Base-by-base conservation (phyloP, 768 basidiomycete genomes). In the Tephrocybe sp. region DNA sequence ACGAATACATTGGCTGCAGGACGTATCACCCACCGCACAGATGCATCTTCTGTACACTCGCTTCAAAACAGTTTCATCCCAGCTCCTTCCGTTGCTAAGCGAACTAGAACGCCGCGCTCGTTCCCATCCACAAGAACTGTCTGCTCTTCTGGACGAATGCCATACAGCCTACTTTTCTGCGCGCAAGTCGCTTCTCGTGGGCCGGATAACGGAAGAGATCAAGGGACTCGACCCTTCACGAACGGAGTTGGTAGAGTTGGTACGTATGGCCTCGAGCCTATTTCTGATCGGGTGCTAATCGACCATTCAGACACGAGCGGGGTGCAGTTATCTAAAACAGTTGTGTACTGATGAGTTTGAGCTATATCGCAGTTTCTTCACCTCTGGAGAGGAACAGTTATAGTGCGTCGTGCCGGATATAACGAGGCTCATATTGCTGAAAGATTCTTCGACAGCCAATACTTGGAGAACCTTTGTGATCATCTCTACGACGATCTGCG, bases 401-500 rank as follows among this genome's bases (percentile, higher is more conserved):
- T 78, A 79, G 78, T 80, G 53, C 38, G 74, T 65, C 2, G 19
- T 16, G 34, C 32, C 34, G n/a, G n/a, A n/a, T n/a, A n/a, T n/a
- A n/a, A n/a, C n/a, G n/a, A n/a, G n/a, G n/a, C 40, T 18, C 5
- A n/a, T 35, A 44, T 24, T 15, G 27, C 18, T 3, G 4, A 34
- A 47, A 46, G 51, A 6, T 47, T 12, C 24, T n/a, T 18, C 9
- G 24, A 13, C 24, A 98, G 94, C 61, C 78, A 83, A 52, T 98
- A 92, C 69, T 78, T 99, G 19, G 94, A 97, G 70, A 86, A 79
- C 2, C 77, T 98, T 0, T 98, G 94, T 57, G 96, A 98, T 68
- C 81, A 92, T 58, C 82, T 99, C 27, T 97, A 95, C 63, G 97
- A 98, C 64, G 92, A 95, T 55, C 81, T 99, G 1, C 88, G 96